Conservation (phyloP, 805 yeast genomes). For the Cyberlindnera galapagoensis region DNA sequence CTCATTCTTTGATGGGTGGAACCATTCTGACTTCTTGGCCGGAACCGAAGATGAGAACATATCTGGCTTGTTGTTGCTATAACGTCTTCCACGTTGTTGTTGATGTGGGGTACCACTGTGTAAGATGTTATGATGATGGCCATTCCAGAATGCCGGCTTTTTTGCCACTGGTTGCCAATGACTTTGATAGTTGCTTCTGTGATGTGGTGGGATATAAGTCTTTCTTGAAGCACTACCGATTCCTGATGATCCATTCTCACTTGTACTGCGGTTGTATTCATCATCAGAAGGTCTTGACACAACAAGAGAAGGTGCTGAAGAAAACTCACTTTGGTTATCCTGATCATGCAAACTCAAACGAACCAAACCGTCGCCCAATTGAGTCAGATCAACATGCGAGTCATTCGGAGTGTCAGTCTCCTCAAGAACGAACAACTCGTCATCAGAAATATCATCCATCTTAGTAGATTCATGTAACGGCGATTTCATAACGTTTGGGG, state of each 20-base stretch:
- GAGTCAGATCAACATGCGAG: constrained; percentile 7
- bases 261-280: constrained; percentile 1
- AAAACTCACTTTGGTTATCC: constrained; percentile 17
- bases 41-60: constrained; percentile 31
- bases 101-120: constrained; percentile 9
- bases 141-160: constrained; percentile 17
- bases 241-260: constrained; percentile 1
- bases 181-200: constrained; percentile 31
- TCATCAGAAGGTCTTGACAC: constrained; percentile 7
- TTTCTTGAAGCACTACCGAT: too few relatives aligned
- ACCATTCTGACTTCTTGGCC: constrained; percentile 28
- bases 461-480: constrained; percentile 19
- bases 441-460: constrained; percentile 25
- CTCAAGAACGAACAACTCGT: constrained; percentile 35
- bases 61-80: constrained; percentile 14
- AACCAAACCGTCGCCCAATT: constrained; percentile 9
- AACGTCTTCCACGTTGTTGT: constrained; percentile 13
- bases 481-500: constrained; percentile 28
- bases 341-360: constrained; percentile 15
- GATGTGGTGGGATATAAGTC: constrained; percentile 48
- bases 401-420: constrained; percentile 22
- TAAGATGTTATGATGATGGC: constrained; percentile 3
- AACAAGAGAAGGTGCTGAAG: constrained; percentile 23
- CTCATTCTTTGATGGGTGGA: constrained; percentile 12
- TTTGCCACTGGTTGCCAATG: constrained; percentile 9